Evolutionary conservation across 164 flowering plant genomes (phyloP), one percentile per base, ranked within the genome.

Genomic region (Dillenia turbinata): DNA sequence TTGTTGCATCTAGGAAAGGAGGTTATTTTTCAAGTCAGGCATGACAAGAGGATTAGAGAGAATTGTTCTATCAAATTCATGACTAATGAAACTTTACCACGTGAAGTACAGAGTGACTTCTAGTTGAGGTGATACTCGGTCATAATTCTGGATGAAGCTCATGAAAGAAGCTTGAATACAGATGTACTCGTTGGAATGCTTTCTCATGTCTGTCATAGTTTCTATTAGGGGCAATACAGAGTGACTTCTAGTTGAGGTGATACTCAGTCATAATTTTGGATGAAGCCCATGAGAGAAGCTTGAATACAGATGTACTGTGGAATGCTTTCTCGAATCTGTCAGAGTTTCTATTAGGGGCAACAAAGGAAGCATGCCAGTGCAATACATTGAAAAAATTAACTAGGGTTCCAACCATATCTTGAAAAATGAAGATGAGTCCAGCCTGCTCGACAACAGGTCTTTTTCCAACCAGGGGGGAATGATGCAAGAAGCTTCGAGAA

Each of bases 271-370:
- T 95, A 60, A 77, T 95, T 68, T 78, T 95, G 66, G 99, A 95
- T 70, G 99, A 95, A 79, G 99, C 97, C 71, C 99, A 95, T 76
- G 97, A 95, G 72, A 85, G 99, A 68, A 92, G 97, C 81, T 67
- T 95, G 83, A 92, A 92, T 72, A 95, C 97, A 40, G 99, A 91
- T 72, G 89, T 95, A 60, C 95, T 95, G 85, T 68, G 99, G 97
- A 67, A 85, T 95, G 90, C 88, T 95, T 70, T 92, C 99, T 16
- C 93, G 96, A 66, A 70, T 83, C 15, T 74, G 46, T 17, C 83
- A 94, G 97, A 73, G 61, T 44, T n/a, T 67, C 65, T 80, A 78
- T 52, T 76, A 72, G 63, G 75, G 81, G 69, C 97, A 91, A 54
- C 89, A 78, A 64, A 51, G 75, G 63, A 71, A 76, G 78, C 22